These are phyloP conservation scores for Pythium brachiatum DNA, from an alignment of 352 stramenopile genomes.

Conservation along the genomic window DNA sequence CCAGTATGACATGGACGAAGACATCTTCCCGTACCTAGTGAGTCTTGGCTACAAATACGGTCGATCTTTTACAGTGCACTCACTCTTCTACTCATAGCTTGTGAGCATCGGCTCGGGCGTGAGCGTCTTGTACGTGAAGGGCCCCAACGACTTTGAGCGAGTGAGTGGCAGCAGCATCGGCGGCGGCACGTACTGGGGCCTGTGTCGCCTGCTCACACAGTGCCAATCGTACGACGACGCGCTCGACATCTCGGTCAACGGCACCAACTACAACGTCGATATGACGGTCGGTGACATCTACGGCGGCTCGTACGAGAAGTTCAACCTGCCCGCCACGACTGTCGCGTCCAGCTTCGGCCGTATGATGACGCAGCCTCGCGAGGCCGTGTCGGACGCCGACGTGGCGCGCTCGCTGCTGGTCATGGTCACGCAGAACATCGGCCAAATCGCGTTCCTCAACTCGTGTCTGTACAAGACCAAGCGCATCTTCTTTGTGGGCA, in stretches of 20 bases:
- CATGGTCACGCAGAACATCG: slow-evolving; percentile 99
- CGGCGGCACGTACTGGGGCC: slow-evolving; percentile 98
- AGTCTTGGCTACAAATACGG: background rate
- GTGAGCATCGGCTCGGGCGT: slow-evolving; percentile 99
- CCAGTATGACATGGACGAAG: slow-evolving; percentile 69
- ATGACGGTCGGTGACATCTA: slow-evolving; percentile 99
- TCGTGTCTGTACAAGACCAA: slow-evolving; percentile 96
- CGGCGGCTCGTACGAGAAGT: slow-evolving; percentile 94
- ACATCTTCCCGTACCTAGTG: slow-evolving; percentile 86
- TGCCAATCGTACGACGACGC: slow-evolving; percentile 84
- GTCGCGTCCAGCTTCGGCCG: slow-evolving; percentile 97
- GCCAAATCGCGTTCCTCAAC: slow-evolving; percentile 98
- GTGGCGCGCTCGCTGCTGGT: slow-evolving; percentile 95
- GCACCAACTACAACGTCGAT: slow-evolving; percentile 88
- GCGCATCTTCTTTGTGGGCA: slow-evolving; percentile 97
- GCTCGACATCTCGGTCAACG: slow-evolving; percentile 74
- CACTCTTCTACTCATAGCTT: slow-evolving; percentile 33
- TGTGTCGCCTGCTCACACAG: slow-evolving; percentile 94
- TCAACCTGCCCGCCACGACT: slow-evolving; percentile 86
- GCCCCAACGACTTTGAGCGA: slow-evolving; percentile 93
- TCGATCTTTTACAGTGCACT: background rate
- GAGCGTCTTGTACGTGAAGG: slow-evolving; percentile 94
- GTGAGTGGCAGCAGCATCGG: slow-evolving; percentile 98
- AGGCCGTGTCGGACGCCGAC: slow-evolving; percentile 92
- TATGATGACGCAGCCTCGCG: slow-evolving; percentile 70